Evolutionary conservation across 2,329 filamentous ascomycete species (phyloP).

Genomic region (Microascus cirrosus): DNA sequence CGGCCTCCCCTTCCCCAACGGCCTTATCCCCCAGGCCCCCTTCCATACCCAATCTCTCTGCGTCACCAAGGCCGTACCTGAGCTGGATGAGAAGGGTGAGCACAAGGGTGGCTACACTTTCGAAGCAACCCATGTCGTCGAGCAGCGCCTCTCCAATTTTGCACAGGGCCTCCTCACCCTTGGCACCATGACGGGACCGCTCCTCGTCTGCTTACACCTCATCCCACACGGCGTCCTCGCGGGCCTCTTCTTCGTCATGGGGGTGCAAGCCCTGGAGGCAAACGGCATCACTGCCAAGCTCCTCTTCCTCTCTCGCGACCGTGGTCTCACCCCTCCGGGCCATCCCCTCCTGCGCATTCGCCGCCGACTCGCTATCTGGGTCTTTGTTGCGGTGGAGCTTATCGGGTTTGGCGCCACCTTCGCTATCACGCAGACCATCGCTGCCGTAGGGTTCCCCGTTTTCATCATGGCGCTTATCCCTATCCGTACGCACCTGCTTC

Average conservation of each 20-base stretch:
- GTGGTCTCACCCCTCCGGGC: slow-evolving; percentile 42
- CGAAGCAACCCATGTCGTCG: slow-evolving; percentile 53
- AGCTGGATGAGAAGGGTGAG: slow-evolving; percentile 38
- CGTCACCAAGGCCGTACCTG: slow-evolving; percentile 47
- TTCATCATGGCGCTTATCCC: slow-evolving; percentile 62
- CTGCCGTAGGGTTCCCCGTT: slow-evolving; percentile 70
- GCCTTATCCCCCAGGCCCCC: slow-evolving; percentile 72
- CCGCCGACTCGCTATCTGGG: slow-evolving; percentile 58
- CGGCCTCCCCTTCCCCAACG: slow-evolving; percentile 72
- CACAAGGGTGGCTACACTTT: slow-evolving; percentile 45
- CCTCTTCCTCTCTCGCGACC: slow-evolving; percentile 57
- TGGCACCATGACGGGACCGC: slow-evolving; percentile 65
- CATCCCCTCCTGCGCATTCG: slow-evolving; percentile 50
- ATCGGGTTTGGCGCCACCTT: slow-evolving; percentile 67
- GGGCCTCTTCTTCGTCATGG: slow-evolving; percentile 79
- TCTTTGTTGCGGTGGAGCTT: slow-evolving; percentile 58
- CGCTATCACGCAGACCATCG: slow-evolving; percentile 73
- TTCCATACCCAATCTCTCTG: slow-evolving; percentile 74
- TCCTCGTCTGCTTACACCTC: slow-evolving; percentile 63
- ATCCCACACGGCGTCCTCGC: slow-evolving; percentile 73
- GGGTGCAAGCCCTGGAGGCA: slow-evolving; percentile 61
- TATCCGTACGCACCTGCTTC: slow-evolving; percentile 51
- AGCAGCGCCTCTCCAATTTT: slow-evolving; percentile 70
- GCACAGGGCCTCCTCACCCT: slow-evolving; percentile 68
- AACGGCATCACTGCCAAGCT: slow-evolving; percentile 72